phyloP scores from a whole-genome alignment of 2,329 filamentous ascomycete species.

The Exophiala calicioides region DNA sequence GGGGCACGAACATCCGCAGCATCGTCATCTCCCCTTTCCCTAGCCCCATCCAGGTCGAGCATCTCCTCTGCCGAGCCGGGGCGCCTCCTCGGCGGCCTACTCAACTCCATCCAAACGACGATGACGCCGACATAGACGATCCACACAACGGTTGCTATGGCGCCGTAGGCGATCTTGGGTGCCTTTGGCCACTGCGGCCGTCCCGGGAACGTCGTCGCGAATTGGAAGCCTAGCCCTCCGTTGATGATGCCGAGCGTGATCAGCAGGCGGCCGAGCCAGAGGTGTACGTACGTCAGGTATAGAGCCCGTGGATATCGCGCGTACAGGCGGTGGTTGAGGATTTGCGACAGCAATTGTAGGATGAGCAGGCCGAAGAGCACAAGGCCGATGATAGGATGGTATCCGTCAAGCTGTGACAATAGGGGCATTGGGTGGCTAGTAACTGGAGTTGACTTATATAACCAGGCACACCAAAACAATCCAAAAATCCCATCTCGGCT shows the following conservation, averaged over 20 bases:
- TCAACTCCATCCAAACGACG: slow-evolving; percentile 22
- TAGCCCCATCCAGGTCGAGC: too few relatives aligned
- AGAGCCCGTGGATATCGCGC: slow-evolving; percentile 41
- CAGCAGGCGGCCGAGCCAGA: slow-evolving; percentile 56
- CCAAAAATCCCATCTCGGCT: too few relatives aligned
- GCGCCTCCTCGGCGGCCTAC: background rate
- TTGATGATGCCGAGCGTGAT: slow-evolving; percentile 58
- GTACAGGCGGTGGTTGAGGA: slow-evolving; percentile 41
- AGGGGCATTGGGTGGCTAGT: background rate
- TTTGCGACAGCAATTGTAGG: slow-evolving; percentile 34
- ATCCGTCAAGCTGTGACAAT: slow-evolving; percentile 6
- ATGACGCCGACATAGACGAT: slow-evolving; percentile 22
- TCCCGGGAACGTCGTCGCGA: slow-evolving; percentile 12
- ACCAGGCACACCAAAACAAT: background rate
- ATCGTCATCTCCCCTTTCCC: too few relatives aligned
- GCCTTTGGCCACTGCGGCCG: slow-evolving; percentile 9
- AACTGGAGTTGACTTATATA: background rate
- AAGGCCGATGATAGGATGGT: slow-evolving; percentile 34
- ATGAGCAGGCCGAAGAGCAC: slow-evolving; percentile 32
- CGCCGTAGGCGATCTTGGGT: slow-evolving; percentile 19
- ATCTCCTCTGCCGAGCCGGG: too few relatives aligned
- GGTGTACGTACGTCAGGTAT: slow-evolving; percentile 40
- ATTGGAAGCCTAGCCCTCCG: slow-evolving; percentile 53
- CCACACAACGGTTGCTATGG: slow-evolving; percentile 16
- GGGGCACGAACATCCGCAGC: too few relatives aligned